phyloP scores from a whole-genome alignment of 2,329 filamentous ascomycete genomes.

The Emmonsiellopsis sp. region DNA sequence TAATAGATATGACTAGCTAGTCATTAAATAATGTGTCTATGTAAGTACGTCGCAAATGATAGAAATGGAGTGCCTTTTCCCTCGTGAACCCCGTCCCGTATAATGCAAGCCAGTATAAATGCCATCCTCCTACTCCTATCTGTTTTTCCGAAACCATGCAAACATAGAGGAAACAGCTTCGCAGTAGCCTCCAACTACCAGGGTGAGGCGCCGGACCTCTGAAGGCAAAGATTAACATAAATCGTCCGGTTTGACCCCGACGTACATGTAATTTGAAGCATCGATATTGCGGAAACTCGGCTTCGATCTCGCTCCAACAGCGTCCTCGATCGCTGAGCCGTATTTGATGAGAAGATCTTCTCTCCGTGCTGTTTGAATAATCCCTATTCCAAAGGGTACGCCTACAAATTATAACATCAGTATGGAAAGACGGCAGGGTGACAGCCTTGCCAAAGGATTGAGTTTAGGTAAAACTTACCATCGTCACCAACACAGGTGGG shows the following conservation, averaged over 20 bases:
- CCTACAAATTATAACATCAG: constrained; percentile 20
- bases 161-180: too few species aligned
- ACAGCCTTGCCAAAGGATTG: neutral
- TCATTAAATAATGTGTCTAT: too few species aligned
- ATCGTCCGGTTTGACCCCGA: constrained; percentile 4
- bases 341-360: constrained; percentile 51
- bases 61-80: too few species aligned
- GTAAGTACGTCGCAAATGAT: too few species aligned
- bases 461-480: constrained; percentile 17
- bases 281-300: constrained; percentile 6
- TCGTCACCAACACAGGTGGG: constrained; percentile 46
- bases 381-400: constrained; percentile 53
- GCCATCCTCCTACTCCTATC: too few species aligned
- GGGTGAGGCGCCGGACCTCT: too few species aligned
- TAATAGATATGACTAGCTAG: too few species aligned
- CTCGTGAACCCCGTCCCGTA: too few species aligned
- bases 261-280: constrained; percentile 7
- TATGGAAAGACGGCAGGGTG: neutral
- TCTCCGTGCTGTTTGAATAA: constrained; percentile 53
- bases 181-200: too few species aligned
- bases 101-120: too few species aligned
- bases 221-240: neutral
- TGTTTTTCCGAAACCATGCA: too few species aligned
- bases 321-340: constrained; percentile 54
- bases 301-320: constrained; percentile 17